Base-by-base conservation (phyloP, 495 filamentous ascomycete genomes). In the Hyaloscypha variabilis region DNA sequence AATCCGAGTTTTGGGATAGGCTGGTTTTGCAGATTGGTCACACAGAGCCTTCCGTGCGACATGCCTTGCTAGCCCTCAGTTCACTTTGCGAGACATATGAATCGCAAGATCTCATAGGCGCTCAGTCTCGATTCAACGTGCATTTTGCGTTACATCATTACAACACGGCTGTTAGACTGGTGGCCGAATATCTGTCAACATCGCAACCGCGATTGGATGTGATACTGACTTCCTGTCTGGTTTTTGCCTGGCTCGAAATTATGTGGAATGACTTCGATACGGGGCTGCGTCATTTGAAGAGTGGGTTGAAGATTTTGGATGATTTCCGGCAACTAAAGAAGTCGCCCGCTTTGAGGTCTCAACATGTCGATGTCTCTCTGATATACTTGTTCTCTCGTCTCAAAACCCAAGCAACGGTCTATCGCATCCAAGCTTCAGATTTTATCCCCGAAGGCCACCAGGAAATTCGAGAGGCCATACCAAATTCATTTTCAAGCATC, bases 211-310 rank as follows among this genome's bases (percentile, higher is more conserved):
- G 54, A 23, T 50, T n/a, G 4, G 30, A 31, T 11, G 66, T 81
- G 25, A 75, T 78, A 28, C 76, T 89, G 17, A 76, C 83, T 25
- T 75, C 82, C 5, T 89, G 87, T 66, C 67, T 85, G 10, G 57
- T 88, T 0, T 87, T 88, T 67, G 75, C 79, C 54, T 81, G 78
- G 58, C 77, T 85, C 36, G 86, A 89, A 65, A 78, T 80, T 39
- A 67, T 87, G 3, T 78, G 77, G 26, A 82, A 83, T 8, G 69
- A 78, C 26, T 78, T 78, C 51, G 52, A 57, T 14, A 62, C 77
- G 0, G 79, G 76, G 8, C 72, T 75, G 24, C 64, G 68, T 13
- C 84, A 87, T 71, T 75, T 87, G 19, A 74, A 77, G 52, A 77
- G 69, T 60, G 81, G 82, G 6, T 24, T 79, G 23, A 73, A 66